Base-by-base conservation (phyloP, 768 basidiomycete species). In the Mrakia frigida region DNA sequence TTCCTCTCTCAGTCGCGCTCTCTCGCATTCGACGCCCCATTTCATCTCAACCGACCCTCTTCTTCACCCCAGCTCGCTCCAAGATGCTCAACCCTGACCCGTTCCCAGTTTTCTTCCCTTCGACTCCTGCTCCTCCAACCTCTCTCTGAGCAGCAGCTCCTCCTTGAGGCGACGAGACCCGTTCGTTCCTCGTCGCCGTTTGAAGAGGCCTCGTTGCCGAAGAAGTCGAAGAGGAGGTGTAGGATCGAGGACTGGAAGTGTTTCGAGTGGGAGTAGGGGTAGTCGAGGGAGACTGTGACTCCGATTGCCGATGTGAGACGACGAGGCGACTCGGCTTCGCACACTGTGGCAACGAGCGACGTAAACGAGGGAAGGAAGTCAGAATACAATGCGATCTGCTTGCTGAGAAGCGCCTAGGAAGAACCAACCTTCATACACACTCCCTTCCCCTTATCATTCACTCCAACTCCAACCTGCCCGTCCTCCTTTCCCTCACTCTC, bases 341-440 rank as follows among this genome's bases (percentile, higher is more conserved):
- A 25, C 56, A 56, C 56, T 56, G 56, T 2, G 52, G 13, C n/a
- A 9, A 56, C 13, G 25, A 28, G 4, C 5, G 9, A 28, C 25
- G 56, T n/a, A n/a, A n/a, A n/a, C n/a, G n/a, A n/a, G n/a, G n/a
- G n/a, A n/a, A 56, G 9, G 5, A 37, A 41, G 37, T 35, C 35
- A 37, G 37, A 37, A 35, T 65, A 21, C 16, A 11, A 41, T 5
- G 11, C 6, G 39, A 11, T 11, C 11, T 11, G 6, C 39, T 41
- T 41, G 39, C 39, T 41, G 6, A 5, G 39, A 41, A 41, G 39
- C 39, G 11, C 6, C 11, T 11, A 41, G 46, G 9, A n/a, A 68
- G 37, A 6, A 68, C 65, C 21, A 6, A 68, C 65, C 35, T 68
- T 68, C 37, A 41, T 68, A 68, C 65, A 68, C 2, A 68, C 65